phyloP scores from a whole-genome alignment of 768 basidiomycete species.

The Boletellus sp. region DNA sequence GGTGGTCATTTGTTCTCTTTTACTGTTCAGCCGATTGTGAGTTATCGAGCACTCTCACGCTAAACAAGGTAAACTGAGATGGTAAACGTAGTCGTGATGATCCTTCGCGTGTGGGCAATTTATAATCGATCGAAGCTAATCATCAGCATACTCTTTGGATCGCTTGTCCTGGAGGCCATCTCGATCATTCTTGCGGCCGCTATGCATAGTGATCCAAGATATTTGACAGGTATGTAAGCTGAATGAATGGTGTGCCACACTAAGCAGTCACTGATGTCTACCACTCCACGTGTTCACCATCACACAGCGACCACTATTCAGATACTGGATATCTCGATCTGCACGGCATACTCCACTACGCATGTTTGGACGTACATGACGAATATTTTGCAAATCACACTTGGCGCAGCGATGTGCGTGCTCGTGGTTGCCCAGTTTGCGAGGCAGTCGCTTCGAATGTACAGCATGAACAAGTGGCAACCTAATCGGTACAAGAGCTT shows the following conservation, averaged over 20 bases:
- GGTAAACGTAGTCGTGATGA: neutral
- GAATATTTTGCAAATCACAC: neutral
- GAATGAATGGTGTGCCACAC: neutral
- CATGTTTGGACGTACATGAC: neutral
- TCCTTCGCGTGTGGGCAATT: constrained; percentile 14
- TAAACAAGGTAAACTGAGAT: neutral
- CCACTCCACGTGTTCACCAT: too few species aligned
- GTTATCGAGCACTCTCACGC: neutral
- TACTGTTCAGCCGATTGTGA: constrained; percentile 4
- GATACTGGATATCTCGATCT: neutral
- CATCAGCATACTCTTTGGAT: neutral
- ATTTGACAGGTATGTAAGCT: neutral
- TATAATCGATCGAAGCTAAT: constrained; percentile 9
- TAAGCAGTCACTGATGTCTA: neutral
- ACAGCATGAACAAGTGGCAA: constrained; percentile 1
- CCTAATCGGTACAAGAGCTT: constrained; percentile 6
- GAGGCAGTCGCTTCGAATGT: constrained; percentile 1
- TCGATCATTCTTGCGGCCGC: neutral
- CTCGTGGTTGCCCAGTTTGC: neutral
- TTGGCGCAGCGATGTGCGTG: neutral
- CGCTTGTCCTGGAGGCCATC: neutral
- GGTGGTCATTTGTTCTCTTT: neutral
- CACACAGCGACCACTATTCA: neutral
- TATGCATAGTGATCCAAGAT: neutral
- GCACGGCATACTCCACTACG: neutral